Base-by-base conservation (phyloP, 257 asterid genomes). In the Mentha longifolia region DNA sequence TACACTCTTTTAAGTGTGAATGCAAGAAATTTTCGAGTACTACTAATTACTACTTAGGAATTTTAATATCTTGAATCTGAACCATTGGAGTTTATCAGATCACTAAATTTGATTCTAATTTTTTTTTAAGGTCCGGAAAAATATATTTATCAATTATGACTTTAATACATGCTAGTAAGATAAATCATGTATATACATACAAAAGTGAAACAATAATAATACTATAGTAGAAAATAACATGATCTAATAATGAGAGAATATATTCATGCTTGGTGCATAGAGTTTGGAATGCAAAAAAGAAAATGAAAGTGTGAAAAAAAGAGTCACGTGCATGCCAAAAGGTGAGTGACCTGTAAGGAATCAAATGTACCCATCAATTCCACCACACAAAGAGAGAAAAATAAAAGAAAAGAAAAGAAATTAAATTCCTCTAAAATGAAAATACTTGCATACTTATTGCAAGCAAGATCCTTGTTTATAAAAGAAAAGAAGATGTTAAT, bases 311-410 rank as follows among this genome's bases (percentile, higher is more conserved):
- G 71, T 35, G 66, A 41, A 70, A 46, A 46, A 74, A 67, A 69
- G 74, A 25, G 78, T 82, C 89, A 82, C 91, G 88, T 89, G 96
- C 80, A 46, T 41, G 60, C 79, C 80, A 46, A 66, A 49, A 76
- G 72, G 70, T 67, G 76, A 67, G 74, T 73, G 76, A 76, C 45
- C 83, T 49, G 82, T 74, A 76, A 79, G 83, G 83, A 85, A 78
- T 76, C 80, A 77, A 25, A 71, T 76, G 73, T 45, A 61, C 73
- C 69, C 76, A 70, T 76, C 82, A 74, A 41, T 67, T 63, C 31
- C 73, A 55, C 73, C 65, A 55, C 52, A 64, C 5, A 59, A 73
- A 70, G n/a, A 28, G 15, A 63, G 7, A n/a, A 7, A n/a, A 31
- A 28, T 5, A 1, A 62, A 56, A 19, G 0, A 67, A 1, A 10